Evolutionary conservation across 768 basidiomycete genomes (phyloP), one percentile per base, ranked within the genome.

Genomic region (Leucocoprinus leucothites): DNA sequence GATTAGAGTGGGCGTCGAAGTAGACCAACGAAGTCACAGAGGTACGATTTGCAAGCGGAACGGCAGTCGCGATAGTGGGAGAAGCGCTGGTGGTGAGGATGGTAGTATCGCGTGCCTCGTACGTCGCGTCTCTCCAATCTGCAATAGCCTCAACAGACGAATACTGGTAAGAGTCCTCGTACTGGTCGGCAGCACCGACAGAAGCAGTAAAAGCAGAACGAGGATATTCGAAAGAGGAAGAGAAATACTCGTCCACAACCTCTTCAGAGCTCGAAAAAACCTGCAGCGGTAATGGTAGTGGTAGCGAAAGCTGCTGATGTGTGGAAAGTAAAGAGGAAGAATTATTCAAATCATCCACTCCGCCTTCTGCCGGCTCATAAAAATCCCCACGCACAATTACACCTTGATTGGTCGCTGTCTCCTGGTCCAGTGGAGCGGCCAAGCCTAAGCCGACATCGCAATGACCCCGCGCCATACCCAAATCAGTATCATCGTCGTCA

Each of bases 291-390:
- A 11, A 31, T 5, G 31, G 31, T 31, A 11, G 31, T 59, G 43
- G 63, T 52, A 34, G 41, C 42, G 1, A 26, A 22, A 3, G 45
- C n/a, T 11, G 59, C 55, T 38, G 61, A 57, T 16, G 64, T 59
- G 44, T 61, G 64, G 49, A 48, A 47, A 21, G 60, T 34, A 26
- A 63, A 55, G 53, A 63, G 65, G 22, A 38, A 59, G 50, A 65
- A 62, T 46, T 60, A 62, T 28, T 63, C 61, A 31, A 11, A 5
- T 11, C 31, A 5, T 11, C 31, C 5, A 5, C 31, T 5, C 31
- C 5, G 16, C 67, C 63, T 22, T 43, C 42, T 35, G 21, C 42
- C 18, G 28, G 9, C 44, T 65, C 63, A 16, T 65, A 63, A 14
- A 64, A 66, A 47, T 54, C 61, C 28, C 64, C 61, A 45, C 60